Percentiles rank a stretch among this genome's conserved stretches.
Conservation (phyloP, 2,329 filamentous ascomycete genomes). For the Penicillium sp. region DNA sequence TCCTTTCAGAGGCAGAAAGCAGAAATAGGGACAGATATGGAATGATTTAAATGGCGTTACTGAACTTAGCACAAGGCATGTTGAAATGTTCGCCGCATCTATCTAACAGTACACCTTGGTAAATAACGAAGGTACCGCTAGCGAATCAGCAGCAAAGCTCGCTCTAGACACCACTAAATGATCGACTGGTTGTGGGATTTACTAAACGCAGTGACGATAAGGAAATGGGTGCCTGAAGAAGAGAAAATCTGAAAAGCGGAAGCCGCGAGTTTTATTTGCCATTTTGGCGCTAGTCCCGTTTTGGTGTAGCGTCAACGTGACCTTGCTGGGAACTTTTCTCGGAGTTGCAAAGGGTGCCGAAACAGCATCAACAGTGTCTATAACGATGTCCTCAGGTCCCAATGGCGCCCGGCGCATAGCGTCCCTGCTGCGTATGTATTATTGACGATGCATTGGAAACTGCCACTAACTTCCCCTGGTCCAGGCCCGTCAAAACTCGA, state of each 20-base stretch:
- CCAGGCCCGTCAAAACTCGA: conserved; percentile 37
- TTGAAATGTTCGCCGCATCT: conserved; percentile 73
- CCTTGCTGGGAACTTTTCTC: conserved; percentile 38
- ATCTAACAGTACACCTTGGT: conserved; percentile 91
- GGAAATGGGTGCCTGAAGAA: conserved; percentile 67
- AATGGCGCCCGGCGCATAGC: conserved; percentile 40
- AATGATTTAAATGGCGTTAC: no score
- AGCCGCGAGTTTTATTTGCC: conserved; percentile 24
- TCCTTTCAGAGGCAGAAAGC: neutral
- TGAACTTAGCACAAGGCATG: neutral
- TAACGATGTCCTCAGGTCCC: conserved; percentile 36
- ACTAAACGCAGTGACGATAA: conserved; percentile 84
- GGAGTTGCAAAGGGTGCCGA: conserved; percentile 17
- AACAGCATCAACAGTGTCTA: conserved; percentile 13
- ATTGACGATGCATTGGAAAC: conserved; percentile 10
- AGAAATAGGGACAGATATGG: neutral
- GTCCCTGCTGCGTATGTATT: conserved; percentile 36
- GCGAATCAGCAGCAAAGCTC: conserved; percentile 83
- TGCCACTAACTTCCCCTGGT: conserved; percentile 4
- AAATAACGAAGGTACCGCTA: conserved; percentile 77
- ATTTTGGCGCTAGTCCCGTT: conserved; percentile 22
- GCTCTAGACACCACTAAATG: conserved; percentile 89
- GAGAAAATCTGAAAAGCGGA: conserved; percentile 34
- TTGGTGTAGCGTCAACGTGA: conserved; percentile 33
- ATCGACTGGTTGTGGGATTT: conserved; percentile 71